These are phyloP conservation scores for Aspergillus fumigatus DNA, from an alignment of 2,329 filamentous ascomycete species.

Conservation along the genomic window DNA sequence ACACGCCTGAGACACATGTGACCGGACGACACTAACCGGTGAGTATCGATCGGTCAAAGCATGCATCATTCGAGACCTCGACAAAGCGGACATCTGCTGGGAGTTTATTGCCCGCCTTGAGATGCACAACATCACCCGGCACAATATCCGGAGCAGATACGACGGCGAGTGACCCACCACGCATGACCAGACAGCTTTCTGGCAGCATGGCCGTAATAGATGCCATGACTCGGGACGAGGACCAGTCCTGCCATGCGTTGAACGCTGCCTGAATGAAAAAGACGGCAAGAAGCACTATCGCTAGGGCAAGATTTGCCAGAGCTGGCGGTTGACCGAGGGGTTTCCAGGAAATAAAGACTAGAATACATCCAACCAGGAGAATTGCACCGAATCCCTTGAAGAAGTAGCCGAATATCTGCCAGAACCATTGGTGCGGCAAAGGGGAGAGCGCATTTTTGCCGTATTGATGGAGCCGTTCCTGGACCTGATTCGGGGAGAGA, in stretches of 20 bases:
- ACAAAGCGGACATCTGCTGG: constrained; percentile 70
- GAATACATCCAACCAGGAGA: constrained; percentile 61
- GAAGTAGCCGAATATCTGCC: constrained; percentile 63
- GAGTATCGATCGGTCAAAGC: constrained; percentile 68
- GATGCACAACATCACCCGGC: constrained; percentile 64
- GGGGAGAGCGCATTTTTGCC: constrained; percentile 65
- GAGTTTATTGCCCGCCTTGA: constrained; percentile 69
- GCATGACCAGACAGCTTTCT: constrained; percentile 62
- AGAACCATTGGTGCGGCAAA: constrained; percentile 57
- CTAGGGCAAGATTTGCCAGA: constrained; percentile 65
- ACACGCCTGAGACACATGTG: background rate
- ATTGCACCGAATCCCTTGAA: constrained; percentile 74
- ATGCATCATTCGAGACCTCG: constrained; percentile 63
- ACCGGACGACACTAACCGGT: constrained; percentile 47
- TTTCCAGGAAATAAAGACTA: constrained; percentile 74
- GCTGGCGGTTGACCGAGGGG: constrained; percentile 70
- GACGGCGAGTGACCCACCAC: constrained; percentile 52
- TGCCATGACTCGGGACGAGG: constrained; percentile 70
- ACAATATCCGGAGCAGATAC: constrained; percentile 59
- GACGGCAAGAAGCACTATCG: constrained; percentile 66
- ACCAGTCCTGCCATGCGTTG: constrained; percentile 70
- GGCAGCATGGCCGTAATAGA: constrained; percentile 79
- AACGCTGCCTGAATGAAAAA: constrained; percentile 67
- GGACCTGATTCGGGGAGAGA: constrained; percentile 56
- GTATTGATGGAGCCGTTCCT: constrained; percentile 53